A percentile compares a stretch with the other conserved stretches of the same genome.
phyloP scores from a whole-genome alignment of 1,139 yeast species.

The Lodderomyces elongisporus region DNA sequence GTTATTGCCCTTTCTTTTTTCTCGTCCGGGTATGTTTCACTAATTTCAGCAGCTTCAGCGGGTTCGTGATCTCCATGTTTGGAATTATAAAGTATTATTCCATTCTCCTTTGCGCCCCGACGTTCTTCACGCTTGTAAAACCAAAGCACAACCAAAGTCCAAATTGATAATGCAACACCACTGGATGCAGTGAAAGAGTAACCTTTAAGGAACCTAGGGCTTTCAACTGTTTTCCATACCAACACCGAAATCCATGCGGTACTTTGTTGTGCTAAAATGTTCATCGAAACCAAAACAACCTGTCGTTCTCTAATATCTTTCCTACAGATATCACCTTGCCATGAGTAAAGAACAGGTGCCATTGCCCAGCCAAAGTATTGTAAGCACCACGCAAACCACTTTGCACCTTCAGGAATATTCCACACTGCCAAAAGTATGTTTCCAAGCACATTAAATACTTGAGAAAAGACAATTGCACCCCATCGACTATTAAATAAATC shows the following conservation, averaged over 20 bases:
- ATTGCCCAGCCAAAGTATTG: slow-evolving; percentile 48
- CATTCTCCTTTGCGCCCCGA: slow-evolving; percentile 45
- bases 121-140: slow-evolving; percentile 58
- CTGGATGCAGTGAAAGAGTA: slow-evolving; percentile 47
- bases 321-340: slow-evolving; percentile 44
- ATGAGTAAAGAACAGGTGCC: slow-evolving; percentile 44
- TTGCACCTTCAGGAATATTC: slow-evolving; percentile 40
- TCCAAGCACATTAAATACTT: slow-evolving; percentile 38
- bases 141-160: slow-evolving; percentile 53
- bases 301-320: slow-evolving; percentile 41
- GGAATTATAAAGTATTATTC: slow-evolving; percentile 47
- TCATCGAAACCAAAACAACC: slow-evolving; percentile 40
- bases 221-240: slow-evolving; percentile 46
- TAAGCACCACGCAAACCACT: slow-evolving; percentile 46
- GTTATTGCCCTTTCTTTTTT: too few species aligned
- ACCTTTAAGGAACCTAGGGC: slow-evolving; percentile 37
- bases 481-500: slow-evolving; percentile 51
- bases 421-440: slow-evolving; percentile 42
- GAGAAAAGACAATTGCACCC: slow-evolving; percentile 54
- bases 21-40: not conserved
- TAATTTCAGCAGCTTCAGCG: too few species aligned
- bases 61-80: too few species aligned
- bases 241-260: slow-evolving; percentile 43
- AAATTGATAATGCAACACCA: slow-evolving; percentile 45
- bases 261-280: slow-evolving; percentile 39